Evolutionary conservation across 768 basidiomycete genomes (phyloP), one percentile per base, ranked within the genome.

Genomic region (Nevesoporus exiguus): DNA sequence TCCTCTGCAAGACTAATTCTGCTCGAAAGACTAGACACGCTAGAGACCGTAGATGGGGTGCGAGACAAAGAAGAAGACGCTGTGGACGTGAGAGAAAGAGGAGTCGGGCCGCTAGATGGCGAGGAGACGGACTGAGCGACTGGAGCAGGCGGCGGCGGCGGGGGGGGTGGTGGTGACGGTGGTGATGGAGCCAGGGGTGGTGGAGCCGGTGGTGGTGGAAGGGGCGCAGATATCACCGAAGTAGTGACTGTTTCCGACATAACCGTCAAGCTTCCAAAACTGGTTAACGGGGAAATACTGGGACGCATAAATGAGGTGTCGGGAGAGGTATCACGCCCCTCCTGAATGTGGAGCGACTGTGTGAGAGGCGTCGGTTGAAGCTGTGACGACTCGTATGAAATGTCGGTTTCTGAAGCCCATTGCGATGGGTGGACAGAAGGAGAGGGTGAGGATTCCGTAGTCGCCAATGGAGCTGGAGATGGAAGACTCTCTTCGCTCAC

Each of bases 311-410:
- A 76, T 0, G 89, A 90, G 0, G 88, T 88, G 53, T 91, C 90
- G 53, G 83, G 85, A 0, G 88, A 90, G 0, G 63, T 71, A 58
- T 91, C 90, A 9, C 61, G 66, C 5, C 76, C 79, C 41, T 92
- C 88, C 1, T 79, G 81, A 41, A 90, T 66, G 0, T 73, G 71
- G 6, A 71, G 58, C 6, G 77, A 76, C 43, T 71, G 76, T 4
- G 81, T 73, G 21, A 86, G 85, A 17, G 86, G 87, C 2, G 90
- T 90, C 1, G 89, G 84, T 6, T 73, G 75, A 22, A 93, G 73
- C n/a, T 87, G 72, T 1, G 88, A 87, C 0, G 90, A 90, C 21
- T 91, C 89, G 57, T 86, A 92, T 0, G 90, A 86, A 10, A 76
- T 64, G 50, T 88, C 83, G 0, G 84, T 85, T 61, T 83, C 84